Percentiles rank a stretch among this genome's conserved stretches.
Conservation (phyloP, 2,329 filamentous ascomycete species). For the Hypoxylon sp. region DNA sequence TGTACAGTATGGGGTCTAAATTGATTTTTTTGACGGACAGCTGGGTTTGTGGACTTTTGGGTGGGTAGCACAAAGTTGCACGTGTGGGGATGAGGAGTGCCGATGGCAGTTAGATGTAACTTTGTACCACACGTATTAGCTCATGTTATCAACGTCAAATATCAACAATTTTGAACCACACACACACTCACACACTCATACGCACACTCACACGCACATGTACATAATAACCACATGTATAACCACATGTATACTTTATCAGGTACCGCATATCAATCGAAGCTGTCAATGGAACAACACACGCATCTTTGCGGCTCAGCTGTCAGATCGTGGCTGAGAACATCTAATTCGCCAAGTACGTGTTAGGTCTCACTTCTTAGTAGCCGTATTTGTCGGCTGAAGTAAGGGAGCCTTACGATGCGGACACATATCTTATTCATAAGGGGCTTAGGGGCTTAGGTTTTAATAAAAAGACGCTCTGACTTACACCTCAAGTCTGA, state of each 20-base stretch:
- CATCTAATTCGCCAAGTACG: conserved; percentile 31
- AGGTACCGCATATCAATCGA: conserved; percentile 6
- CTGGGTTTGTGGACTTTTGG: background rate
- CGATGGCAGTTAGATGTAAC: conserved; percentile 1
- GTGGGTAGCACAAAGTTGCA: conserved; percentile 27
- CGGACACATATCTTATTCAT: conserved; percentile 18
- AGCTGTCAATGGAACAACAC: conserved; percentile 36
- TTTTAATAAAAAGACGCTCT: background rate
- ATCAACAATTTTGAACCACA: background rate
- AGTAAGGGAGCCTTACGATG: conserved; percentile 19
- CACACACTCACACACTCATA: background rate
- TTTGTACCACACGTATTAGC: background rate
- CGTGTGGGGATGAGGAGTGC: conserved; percentile 5
- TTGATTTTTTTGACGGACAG: background rate
- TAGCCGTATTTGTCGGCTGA: conserved; percentile 20
- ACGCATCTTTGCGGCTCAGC: conserved; percentile 41
- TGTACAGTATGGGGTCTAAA: background rate
- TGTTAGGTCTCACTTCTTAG: conserved; percentile 36
- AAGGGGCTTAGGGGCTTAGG: conserved; percentile 16
- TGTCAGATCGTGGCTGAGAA: conserved; percentile 25
- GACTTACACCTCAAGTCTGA: conserved; percentile 6
- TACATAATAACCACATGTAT: background rate
- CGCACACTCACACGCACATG: background rate
- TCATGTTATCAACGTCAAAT: no score
- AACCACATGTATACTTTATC: conserved; percentile 7